phyloP scores from a whole-genome alignment of 23 red algal genomes.

The Agarophyton chilense region DNA sequence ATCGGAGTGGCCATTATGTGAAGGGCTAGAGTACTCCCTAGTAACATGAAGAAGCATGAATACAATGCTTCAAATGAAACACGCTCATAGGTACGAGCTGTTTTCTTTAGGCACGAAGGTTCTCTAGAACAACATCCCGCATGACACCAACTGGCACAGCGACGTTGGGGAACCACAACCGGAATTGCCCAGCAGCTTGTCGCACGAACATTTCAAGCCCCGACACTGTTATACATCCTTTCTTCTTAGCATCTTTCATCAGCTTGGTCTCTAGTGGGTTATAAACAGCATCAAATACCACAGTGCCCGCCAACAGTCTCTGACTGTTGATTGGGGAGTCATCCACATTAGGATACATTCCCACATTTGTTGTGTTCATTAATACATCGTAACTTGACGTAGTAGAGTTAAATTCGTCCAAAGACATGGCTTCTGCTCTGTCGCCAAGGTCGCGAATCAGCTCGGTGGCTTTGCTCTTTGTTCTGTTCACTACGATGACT shows the following conservation, averaged over 20 bases:
- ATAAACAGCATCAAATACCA: slow-evolving; percentile 97
- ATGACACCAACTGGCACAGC: slow-evolving; percentile 59
- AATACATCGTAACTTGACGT: slow-evolving; percentile 72
- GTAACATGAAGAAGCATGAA: no score
- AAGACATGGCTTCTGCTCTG: slow-evolving; percentile 22
- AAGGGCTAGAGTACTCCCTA: no score
- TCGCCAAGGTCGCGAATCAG: slow-evolving; percentile 66
- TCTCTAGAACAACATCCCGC: slow-evolving; percentile 73
- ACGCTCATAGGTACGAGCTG: not conserved
- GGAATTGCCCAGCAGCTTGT: slow-evolving; percentile 89
- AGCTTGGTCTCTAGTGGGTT: slow-evolving; percentile 88
- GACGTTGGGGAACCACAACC: slow-evolving; percentile 75
- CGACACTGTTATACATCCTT: slow-evolving; percentile 74
- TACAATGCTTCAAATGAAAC: no score
- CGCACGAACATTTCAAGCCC: slow-evolving; percentile 99
- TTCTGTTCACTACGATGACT: slow-evolving; percentile 87
- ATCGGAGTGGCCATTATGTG: no score
- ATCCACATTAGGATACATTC: slow-evolving; percentile 84
- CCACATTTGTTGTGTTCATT: slow-evolving; percentile 92
- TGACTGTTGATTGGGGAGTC: slow-evolving; percentile 47
- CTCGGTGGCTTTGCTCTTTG: slow-evolving; percentile 53
- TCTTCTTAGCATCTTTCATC: slow-evolving; percentile 54
- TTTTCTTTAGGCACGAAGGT: not conserved
- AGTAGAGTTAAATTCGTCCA: slow-evolving; percentile 17
- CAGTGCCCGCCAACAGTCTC: slow-evolving; percentile 15